Evolutionary conservation across 805 yeast species (phyloP).

Genomic region (Candida andamanensis): DNA sequence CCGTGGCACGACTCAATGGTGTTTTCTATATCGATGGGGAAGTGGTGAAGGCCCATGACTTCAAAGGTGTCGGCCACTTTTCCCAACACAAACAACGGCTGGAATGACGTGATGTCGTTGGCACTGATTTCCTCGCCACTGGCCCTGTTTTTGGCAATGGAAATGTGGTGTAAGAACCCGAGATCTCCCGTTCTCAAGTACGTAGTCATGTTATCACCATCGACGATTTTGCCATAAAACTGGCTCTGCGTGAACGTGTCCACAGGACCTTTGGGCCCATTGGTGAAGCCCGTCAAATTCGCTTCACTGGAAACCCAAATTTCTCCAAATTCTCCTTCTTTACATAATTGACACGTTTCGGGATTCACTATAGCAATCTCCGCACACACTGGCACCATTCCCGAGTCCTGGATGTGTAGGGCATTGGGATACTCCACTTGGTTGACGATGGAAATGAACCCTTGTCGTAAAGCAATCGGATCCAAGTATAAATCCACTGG

Average conservation of each 20-base stretch:
- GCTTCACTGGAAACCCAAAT: conserved; percentile 95
- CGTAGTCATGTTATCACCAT: conserved; percentile 51
- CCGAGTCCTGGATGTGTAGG: conserved; percentile 83
- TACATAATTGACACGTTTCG: conserved; percentile 74
- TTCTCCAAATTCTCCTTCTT: conserved; percentile 91
- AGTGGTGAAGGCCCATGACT: conserved; percentile 84
- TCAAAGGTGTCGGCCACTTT: conserved; percentile 84
- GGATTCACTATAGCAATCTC: conserved; percentile 95
- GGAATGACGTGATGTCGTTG: conserved; percentile 42
- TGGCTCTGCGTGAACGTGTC: conserved; percentile 49
- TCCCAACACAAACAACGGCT: conserved; percentile 81
- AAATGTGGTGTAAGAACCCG: conserved; percentile 82
- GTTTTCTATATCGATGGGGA: conserved; percentile 75
- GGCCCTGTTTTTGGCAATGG: conserved; percentile 33
- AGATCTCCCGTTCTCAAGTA: conserved; percentile 90
- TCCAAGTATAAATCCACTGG: conserved; percentile 86
- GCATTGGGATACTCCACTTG: conserved; percentile 66
- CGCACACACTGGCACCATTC: conserved; percentile 92
- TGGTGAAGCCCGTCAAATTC: conserved; percentile 57
- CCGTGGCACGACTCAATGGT: conserved; percentile 45
- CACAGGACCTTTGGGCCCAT: conserved; percentile 46
- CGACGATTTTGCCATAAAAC: conserved; percentile 58
- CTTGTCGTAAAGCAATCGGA: conserved; percentile 84
- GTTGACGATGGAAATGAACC: conserved; percentile 73
- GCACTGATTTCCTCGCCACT: conserved; percentile 5